Percentiles rank a stretch among this genome's conserved stretches.
phyloP scores from a whole-genome alignment of 106 monocot species.

The Vanilla planifolia region DNA sequence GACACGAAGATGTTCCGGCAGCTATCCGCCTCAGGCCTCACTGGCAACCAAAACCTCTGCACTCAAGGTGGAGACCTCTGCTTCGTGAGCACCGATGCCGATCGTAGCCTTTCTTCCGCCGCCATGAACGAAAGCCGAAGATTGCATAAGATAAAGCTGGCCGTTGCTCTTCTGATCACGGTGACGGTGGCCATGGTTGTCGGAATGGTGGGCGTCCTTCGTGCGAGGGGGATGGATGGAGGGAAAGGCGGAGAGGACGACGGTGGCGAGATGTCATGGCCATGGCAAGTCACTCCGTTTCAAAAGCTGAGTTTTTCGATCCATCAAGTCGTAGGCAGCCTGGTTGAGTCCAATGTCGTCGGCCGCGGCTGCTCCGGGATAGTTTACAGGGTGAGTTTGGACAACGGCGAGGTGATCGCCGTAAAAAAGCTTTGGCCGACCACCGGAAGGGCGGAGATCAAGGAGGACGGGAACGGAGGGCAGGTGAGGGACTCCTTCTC shows the following conservation, averaged over 20 bases:
- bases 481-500: slow-evolving; percentile 76
- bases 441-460: not conserved
- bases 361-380: slow-evolving; percentile 88
- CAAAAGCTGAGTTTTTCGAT: slow-evolving; percentile 83
- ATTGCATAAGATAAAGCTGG: slow-evolving; percentile 52
- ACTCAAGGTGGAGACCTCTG: slow-evolving; percentile 52
- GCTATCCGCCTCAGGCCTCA: slow-evolving; percentile 46
- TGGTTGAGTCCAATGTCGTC: slow-evolving; percentile 77
- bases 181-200: slow-evolving; percentile 64
- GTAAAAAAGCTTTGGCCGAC: slow-evolving; percentile 92
- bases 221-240: slow-evolving; percentile 34
- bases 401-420: slow-evolving; percentile 75
- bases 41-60: slow-evolving; percentile 75
- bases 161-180: slow-evolving; percentile 66
- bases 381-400: slow-evolving; percentile 68
- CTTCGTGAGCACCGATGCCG: slow-evolving; percentile 19
- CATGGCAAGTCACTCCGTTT: slow-evolving; percentile 93
- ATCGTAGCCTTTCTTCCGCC: not conserved
- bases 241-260: slow-evolving; percentile 14
- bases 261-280: slow-evolving; percentile 58
- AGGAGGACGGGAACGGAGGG: slow-evolving; percentile 16
- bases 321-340: slow-evolving; percentile 60
- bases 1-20: slow-evolving; percentile 95
- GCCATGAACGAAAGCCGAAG: slow-evolving; percentile 21
- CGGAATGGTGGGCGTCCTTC: slow-evolving; percentile 56